Conservation (phyloP, 2,329 filamentous ascomycete species). For the Aspergillus phoenicis region DNA sequence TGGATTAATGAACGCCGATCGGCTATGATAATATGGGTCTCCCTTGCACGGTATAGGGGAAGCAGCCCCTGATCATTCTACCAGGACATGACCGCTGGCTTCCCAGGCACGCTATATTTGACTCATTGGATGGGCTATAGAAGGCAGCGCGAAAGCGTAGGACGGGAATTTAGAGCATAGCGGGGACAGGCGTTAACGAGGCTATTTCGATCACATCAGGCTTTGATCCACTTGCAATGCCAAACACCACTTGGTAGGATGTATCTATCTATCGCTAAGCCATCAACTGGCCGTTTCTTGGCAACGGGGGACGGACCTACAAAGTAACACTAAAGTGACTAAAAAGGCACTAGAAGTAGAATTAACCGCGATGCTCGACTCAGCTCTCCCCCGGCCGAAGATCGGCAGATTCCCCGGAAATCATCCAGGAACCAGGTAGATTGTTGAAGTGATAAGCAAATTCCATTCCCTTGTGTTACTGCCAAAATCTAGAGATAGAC, state of each 20-base stretch:
- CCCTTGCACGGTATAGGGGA: neutral
- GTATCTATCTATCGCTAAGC: neutral
- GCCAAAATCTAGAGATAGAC: neutral
- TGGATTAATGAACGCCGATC: neutral
- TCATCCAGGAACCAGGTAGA: neutral
- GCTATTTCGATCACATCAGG: neutral
- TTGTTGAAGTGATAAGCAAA: too few species aligned
- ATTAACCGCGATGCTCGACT: neutral
- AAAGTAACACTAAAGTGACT: neutral
- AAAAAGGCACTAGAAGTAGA: neutral
- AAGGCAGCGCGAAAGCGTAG: slow-evolving; percentile 6
- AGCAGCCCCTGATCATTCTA: neutral
- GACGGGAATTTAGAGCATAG: slow-evolving; percentile 25
- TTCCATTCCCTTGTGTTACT: too few species aligned
- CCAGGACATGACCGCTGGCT: neutral
- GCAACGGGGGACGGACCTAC: neutral
- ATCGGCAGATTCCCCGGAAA: neutral
- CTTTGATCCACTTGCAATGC: slow-evolving; percentile 1
- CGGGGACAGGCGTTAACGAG: slow-evolving; percentile 30
- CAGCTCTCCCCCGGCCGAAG: neutral
- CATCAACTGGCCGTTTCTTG: neutral
- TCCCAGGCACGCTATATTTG: neutral
- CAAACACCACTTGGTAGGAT: neutral
- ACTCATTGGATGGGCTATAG: slow-evolving; percentile 1
- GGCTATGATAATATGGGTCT: neutral